Percentiles rank a stretch among this genome's conserved stretches.
These are phyloP conservation scores for Cucurbita pepo DNA, from an alignment of 306 rosid species.

Conservation along the genomic window DNA sequence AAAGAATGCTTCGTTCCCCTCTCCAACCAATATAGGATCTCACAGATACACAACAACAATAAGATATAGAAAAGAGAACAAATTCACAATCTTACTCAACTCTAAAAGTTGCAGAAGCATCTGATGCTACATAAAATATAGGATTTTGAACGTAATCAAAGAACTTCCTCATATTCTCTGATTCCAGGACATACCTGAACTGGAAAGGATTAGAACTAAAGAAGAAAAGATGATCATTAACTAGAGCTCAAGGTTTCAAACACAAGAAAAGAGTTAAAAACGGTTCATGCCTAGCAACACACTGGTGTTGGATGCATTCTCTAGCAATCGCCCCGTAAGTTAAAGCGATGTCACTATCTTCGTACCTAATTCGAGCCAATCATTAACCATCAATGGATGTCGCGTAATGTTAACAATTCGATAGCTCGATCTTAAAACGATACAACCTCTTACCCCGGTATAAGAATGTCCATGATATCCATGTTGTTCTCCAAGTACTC, in stretches of 20 bases:
- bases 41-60: background rate
- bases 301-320: slow-evolving; percentile 28
- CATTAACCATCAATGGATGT: background rate
- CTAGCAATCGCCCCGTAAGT: slow-evolving; percentile 23
- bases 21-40: too few relatives aligned
- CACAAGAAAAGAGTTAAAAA: background rate
- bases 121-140: slow-evolving; percentile 22
- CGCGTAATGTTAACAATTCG: background rate
- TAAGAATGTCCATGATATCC: slow-evolving; percentile 37
- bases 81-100: slow-evolving; percentile 5
- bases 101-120: slow-evolving; percentile 26
- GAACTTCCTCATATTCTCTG: slow-evolving; percentile 22
- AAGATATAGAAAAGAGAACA: background rate
- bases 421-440: background rate
- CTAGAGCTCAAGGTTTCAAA: background rate
- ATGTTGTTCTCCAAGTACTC: slow-evolving; percentile 39
- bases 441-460: slow-evolving; percentile 26
- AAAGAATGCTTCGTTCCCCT: too few relatives aligned
- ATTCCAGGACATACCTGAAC: slow-evolving; percentile 23
- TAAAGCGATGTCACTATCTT: slow-evolving; percentile 21
- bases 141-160: slow-evolving; percentile 23
- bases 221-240: background rate
- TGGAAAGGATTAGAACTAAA: background rate
- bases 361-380: slow-evolving; percentile 12
- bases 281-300: slow-evolving; percentile 20